Evolutionary conservation across 1,284 basidiomycete genomes (phyloP), one percentile per base, ranked within the genome.

Genomic region (Fomitopsis schrenkii): DNA sequence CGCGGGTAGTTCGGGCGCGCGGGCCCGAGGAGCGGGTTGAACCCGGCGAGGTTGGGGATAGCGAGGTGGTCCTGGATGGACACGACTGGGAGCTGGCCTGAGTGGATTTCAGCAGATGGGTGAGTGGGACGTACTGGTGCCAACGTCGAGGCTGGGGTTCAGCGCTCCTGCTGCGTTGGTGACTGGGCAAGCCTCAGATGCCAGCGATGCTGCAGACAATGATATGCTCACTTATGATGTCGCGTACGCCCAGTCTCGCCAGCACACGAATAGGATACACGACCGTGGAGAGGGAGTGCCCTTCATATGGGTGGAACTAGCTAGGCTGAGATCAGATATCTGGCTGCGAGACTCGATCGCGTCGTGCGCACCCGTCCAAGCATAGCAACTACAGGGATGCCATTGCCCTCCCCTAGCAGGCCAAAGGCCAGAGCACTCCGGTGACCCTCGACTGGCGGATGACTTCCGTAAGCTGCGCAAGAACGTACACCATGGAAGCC

Each of bases 81-180:
- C 53, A 94, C 88, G 66, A 95, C 91, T 92, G 60, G 4, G 53
- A 42, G 12, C 50, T 28, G 46, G 12, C 55, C 22, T 28, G 44
- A 63, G 35, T 55, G 54, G 7, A 3, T 7, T 53, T 14, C 12
- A 19, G 17, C 33, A 35, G 41, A 14, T 33, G 33, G 53, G 59
- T 26, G 40, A 22, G 56, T 56, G 36, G 33, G 12, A 78, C 87
- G 62, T 70, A 92, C 91, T 90, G 6, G 91, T 94, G 67, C 93
- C 93, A n/a, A 93, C 87, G 12, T 85, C 77, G 62, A 92, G 83
- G 3, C 77, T 67, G 8, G 87, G 85, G 69, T 90, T 91, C 26
- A 95, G 77, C 7, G 86, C 87, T 26, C 93, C 93, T 22, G 92
- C 84, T 10, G 93, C 93, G 70, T 95, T 95, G 28, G 93, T 95